phyloP scores from a whole-genome alignment of 331 rosid species.

The Acacia pycnantha region DNA sequence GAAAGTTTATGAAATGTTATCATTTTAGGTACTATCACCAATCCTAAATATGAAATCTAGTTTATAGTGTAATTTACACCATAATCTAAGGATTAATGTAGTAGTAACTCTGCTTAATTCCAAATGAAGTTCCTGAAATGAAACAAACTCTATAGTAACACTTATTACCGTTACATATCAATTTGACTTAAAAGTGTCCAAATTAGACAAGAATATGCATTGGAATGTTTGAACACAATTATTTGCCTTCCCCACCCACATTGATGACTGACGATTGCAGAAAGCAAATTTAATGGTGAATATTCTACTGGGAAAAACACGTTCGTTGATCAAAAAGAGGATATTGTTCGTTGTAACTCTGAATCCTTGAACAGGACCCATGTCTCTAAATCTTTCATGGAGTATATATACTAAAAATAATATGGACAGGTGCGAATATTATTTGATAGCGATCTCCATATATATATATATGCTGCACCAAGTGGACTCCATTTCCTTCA shows the following conservation, averaged over 20 bases:
- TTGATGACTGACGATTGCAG: background rate
- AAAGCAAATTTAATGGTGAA: background rate
- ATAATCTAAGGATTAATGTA: too few relatives aligned
- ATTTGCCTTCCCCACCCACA: background rate
- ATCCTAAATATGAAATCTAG: too few relatives aligned
- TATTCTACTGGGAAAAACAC: background rate
- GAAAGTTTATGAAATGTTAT: too few relatives aligned
- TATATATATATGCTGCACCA: background rate
- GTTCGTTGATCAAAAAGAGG: background rate
- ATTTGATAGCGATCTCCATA: background rate
- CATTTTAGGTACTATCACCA: fast-evolving
- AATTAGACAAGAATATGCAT: background rate
- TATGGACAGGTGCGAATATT: background rate
- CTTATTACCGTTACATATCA: background rate
- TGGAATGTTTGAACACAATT: background rate
- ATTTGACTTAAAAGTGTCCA: background rate
- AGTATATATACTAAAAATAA: background rate
- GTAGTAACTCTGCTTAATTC: too few relatives aligned
- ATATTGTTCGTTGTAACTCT: background rate
- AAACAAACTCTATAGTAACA: too few relatives aligned
- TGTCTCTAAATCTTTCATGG: background rate
- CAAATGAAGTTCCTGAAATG: background rate
- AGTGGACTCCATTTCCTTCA: background rate
- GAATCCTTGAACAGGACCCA: background rate
- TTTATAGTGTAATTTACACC: fast-evolving